phyloP scores from a whole-genome alignment of 1,284 basidiomycete species.

The Ustilago tritici region DNA sequence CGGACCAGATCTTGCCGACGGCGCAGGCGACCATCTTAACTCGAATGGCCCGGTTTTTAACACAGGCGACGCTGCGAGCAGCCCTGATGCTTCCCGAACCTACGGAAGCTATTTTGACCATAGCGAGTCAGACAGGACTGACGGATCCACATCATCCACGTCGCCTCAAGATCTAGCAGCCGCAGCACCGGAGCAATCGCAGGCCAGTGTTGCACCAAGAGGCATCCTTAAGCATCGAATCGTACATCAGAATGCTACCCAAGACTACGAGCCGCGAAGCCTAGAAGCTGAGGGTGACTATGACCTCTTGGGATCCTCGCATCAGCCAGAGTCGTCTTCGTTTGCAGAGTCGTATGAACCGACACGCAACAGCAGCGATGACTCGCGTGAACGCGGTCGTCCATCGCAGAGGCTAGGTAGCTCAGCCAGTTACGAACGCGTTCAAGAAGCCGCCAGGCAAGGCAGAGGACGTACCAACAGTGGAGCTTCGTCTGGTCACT shows the following conservation, averaged over 20 bases:
- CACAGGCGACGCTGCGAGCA: constrained; percentile 57
- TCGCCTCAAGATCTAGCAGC: constrained; percentile 53
- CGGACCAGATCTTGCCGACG: constrained; percentile 73
- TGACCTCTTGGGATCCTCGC: constrained; percentile 44
- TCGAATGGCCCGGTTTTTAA: constrained; percentile 51
- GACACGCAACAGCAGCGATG: constrained; percentile 25
- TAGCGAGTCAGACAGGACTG: constrained; percentile 55
- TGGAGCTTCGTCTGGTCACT: constrained; percentile 39
- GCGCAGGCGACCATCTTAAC: constrained; percentile 29
- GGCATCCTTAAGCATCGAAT: constrained; percentile 58
- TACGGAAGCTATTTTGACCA: constrained; percentile 56
- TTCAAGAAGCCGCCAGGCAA: constrained; percentile 56
- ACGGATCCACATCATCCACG: constrained; percentile 48
- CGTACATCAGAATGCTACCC: constrained; percentile 34
- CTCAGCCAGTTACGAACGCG: constrained; percentile 61
- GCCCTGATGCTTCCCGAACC: constrained; percentile 49
- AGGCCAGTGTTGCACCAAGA: constrained; percentile 50
- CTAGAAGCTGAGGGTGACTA: constrained; percentile 45
- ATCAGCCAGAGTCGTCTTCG: constrained; percentile 31
- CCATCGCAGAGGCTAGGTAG: constrained; percentile 57
- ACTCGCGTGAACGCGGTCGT: constrained; percentile 52
- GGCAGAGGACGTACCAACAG: constrained; percentile 45
- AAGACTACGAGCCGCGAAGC: constrained; percentile 42
- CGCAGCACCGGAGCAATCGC: constrained; percentile 46
- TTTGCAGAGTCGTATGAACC: constrained; percentile 41